phyloP scores from a whole-genome alignment of 2,329 filamentous ascomycete species.

The Penicillium sclerotigenum region DNA sequence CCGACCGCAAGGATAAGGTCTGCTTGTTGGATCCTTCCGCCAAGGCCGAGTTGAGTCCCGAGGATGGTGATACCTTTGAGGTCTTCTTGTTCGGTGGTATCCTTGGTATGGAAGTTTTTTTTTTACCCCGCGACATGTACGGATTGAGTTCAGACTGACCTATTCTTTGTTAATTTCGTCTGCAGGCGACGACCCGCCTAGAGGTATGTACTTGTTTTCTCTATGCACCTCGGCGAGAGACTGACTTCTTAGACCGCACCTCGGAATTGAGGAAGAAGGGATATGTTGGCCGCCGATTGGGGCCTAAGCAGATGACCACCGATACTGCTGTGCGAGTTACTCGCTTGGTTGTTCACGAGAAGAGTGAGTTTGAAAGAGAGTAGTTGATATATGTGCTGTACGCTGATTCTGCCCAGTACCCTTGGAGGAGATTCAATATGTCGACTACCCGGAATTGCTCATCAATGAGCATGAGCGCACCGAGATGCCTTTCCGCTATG shows the following conservation, averaged over 20 bases:
- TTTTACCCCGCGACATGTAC: neutral
- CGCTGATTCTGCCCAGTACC: slow-evolving; percentile 53
- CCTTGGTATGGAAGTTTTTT: slow-evolving; percentile 59
- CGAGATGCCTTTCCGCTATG: slow-evolving; percentile 97
- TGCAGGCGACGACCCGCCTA: slow-evolving; percentile 83
- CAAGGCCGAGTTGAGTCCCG: slow-evolving; percentile 73
- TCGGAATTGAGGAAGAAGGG: slow-evolving; percentile 94
- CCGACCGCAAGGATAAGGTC: slow-evolving; percentile 67
- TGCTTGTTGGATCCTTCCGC: slow-evolving; percentile 89
- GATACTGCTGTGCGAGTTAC: slow-evolving; percentile 96
- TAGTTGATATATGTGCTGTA: neutral
- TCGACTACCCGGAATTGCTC: slow-evolving; percentile 85
- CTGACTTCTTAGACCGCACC: slow-evolving; percentile 67
- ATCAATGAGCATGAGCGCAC: slow-evolving; percentile 91
- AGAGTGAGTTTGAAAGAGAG: slow-evolving; percentile 52
- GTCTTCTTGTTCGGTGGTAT: slow-evolving; percentile 96
- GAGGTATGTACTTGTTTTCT: slow-evolving; percentile 59
- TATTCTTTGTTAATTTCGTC: slow-evolving; percentile 3
- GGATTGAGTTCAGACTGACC: neutral
- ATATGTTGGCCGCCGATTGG: slow-evolving; percentile 80
- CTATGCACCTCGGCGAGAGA: neutral
- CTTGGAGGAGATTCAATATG: slow-evolving; percentile 73
- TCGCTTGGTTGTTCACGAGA: slow-evolving; percentile 79
- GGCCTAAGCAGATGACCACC: slow-evolving; percentile 96
- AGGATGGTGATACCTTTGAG: slow-evolving; percentile 79